Evolutionary conservation across 495 filamentous ascomycete species (phyloP), one percentile per base, ranked within the genome.

Genomic region (Penicillium desertorum): DNA sequence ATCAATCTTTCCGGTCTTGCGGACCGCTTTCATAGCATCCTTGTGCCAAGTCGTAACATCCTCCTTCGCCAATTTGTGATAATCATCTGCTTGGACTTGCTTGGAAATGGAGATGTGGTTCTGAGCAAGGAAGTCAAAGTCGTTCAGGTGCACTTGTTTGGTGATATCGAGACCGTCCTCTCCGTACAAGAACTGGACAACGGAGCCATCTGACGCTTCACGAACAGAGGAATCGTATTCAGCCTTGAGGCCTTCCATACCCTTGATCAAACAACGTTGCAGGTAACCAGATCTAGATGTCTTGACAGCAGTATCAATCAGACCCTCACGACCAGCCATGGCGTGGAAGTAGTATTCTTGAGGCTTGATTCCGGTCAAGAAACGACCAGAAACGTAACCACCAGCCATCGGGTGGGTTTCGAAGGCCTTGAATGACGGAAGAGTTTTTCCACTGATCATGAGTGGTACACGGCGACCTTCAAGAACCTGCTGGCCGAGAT

Each of bases 261-360:
- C 95, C 79, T 99, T 99, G 74, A 98, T 94, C 62, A 99, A 75
- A 81, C 95, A 99, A 70, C 95, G 88, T 70, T 99, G 95, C 58
- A 99, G 75, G 68, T 99, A 99, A 64, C 95, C 95, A 37, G 92
- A 97, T 62, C 93, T 84, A 37, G 92, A 93, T 5, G 95, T 99
- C 77, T 99, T 99, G 63, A 99, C 95, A 55, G 95, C 95, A 41
- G 95, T 99, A 82, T 99, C 95, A 74, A 99, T 98, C 63, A 99
- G 79, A 78, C 95, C 95, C 79, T 99, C 95, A 73, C 95, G 85
- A 68, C 95, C 95, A 63, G 93, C 93, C 95, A 99, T 99, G 68
- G 93, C 90, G 83, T 99, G 95, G 83, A 99, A 99, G 74, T 90
- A 99, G 72, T 95, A 98, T 70, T 98, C 95, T 69, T 99, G 95